Evolutionary conservation across 257 asterid species (phyloP), one percentile per base, ranked within the genome.

Genomic region (Nicotiana knightiana): DNA sequence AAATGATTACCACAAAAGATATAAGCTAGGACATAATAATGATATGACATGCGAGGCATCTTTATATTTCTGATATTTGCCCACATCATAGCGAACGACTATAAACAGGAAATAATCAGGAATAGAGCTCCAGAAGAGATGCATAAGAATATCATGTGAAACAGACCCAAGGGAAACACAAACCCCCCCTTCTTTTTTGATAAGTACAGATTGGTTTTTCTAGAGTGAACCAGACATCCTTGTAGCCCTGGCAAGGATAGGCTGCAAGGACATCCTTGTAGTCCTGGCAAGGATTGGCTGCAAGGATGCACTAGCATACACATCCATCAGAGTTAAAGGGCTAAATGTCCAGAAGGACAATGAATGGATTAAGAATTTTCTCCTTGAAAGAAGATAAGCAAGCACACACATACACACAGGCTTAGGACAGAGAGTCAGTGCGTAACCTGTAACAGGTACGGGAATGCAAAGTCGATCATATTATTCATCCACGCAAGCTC

Each of bases 401-500:
- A 13, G 79, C 2, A 0, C 53, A 48, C 21, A 71, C 28, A 9
- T 24, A 48, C 28, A 51, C 80, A 75, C 46, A 51, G 46, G 28
- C 26, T 28, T 75, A 75, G 5, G 46, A 16, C 12, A 24, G 80
- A 53, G 63, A 73, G 80, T 75, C 46, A 81, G 82, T 82, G 64
- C 83, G 59, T 83, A 75, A 96, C 99, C 98, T 97, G 98, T 82
- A 94, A 90, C 67, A 97, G 90, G 87, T 92, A 97, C 5, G 99
- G 99, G 91, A 97, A 92, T 80, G 98, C 97, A 85, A 97, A 97
- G 89, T 94, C 98, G 9, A 94, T 85, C 96, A 92, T 94, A 88
- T 97, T 94, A 81, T 97, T 90, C 91, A 93, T 90, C 99, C 99
- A 97, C 65, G 98, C 98, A 43, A 96, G 97, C 84, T 96, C 99